Base-by-base conservation (phyloP, 2,329 filamentous ascomycete genomes). In the Epichloe elymi region DNA sequence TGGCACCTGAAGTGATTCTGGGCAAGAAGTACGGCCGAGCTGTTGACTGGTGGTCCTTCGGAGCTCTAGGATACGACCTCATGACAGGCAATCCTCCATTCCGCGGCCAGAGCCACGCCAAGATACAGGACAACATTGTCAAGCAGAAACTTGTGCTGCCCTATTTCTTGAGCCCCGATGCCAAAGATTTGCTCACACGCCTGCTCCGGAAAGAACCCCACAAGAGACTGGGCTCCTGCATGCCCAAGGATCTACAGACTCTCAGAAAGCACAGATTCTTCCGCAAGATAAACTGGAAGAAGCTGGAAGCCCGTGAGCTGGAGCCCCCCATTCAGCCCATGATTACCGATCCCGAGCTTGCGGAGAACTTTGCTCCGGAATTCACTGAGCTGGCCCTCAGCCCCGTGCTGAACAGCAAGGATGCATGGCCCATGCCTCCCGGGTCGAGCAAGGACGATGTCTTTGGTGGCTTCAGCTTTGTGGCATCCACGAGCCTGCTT, bases 11-110 rank as follows among this genome's bases (percentile, higher is more conserved):
- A 69, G 86, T 98, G 48, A 82, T 98, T 54, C 79, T 83, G 55
- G 90, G 89, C 54, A 83, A 86, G 57, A 83, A 87, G 57, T 98
- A 98, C 66, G 90, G 91, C 62, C 91, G 90, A 67, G 84, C 89
- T 1, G 94, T 96, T 17, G 93, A 98, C 70, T 98, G 91, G 91
- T 98, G 93, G 93, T 95, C 90, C 4, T 83, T 98, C 45, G 93
- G 94, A 37, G 90, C 91, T 3, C 78, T 98, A 44, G 89, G 88
- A 36, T 95, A 84, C 66, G 93, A 98, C 65, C 74, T 98, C 37
- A 83, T 98, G 65, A 97, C 91, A 10, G 93, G 94, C 49, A 83
- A 83, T 50, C 89, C 91, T 8, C 93, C 94, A 0, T 98, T 97
- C 71, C 82, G 82, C 26, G 93, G 88, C 42, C 83, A 84, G 66